phyloP scores from a whole-genome alignment of 495 filamentous ascomycete species.

The Staphylotrichum longicolle region DNA sequence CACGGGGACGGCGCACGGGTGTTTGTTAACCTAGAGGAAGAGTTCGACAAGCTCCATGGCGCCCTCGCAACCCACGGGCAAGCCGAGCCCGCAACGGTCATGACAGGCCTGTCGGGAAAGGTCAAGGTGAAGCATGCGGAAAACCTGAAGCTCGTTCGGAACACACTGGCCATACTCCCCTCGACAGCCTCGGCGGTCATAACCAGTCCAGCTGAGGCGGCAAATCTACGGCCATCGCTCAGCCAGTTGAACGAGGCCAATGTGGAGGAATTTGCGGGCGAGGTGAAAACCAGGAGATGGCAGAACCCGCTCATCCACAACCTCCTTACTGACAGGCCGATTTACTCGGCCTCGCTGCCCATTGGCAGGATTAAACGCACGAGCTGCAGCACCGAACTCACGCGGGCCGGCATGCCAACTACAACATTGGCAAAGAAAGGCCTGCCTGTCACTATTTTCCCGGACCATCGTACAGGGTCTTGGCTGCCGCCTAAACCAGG shows the following conservation, averaged over 20 bases:
- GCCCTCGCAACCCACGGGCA: slow-evolving; percentile 47
- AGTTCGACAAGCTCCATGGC: slow-evolving; percentile 64
- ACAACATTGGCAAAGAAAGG: slow-evolving; percentile 89
- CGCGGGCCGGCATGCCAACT: slow-evolving; percentile 38
- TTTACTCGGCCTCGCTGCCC: slow-evolving; percentile 87
- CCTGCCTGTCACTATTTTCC: slow-evolving; percentile 82
- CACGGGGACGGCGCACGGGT: slow-evolving; percentile 71
- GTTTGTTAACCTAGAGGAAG: slow-evolving; percentile 94
- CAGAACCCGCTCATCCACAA: slow-evolving; percentile 96
- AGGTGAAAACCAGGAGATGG: slow-evolving; percentile 69
- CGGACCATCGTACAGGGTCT: slow-evolving; percentile 57
- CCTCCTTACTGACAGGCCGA: slow-evolving; percentile 90
- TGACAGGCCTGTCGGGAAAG: slow-evolving; percentile 6
- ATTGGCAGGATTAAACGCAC: slow-evolving; percentile 52
- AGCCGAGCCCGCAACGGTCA: neutral
- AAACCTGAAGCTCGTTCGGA: slow-evolving; percentile 69
- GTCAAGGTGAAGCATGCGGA: slow-evolving; percentile 50
- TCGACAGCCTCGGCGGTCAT: slow-evolving; percentile 81
- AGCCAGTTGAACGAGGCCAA: slow-evolving; percentile 43
- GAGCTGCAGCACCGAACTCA: slow-evolving; percentile 17
- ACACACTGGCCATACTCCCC: slow-evolving; percentile 73
- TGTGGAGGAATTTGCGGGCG: slow-evolving; percentile 52
- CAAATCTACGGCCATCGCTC: slow-evolving; percentile 13
- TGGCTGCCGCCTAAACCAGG: slow-evolving; percentile 65
- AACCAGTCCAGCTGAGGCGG: slow-evolving; percentile 69